Base-by-base conservation (phyloP, 2,329 filamentous ascomycete species). In the Onygenales sp. region DNA sequence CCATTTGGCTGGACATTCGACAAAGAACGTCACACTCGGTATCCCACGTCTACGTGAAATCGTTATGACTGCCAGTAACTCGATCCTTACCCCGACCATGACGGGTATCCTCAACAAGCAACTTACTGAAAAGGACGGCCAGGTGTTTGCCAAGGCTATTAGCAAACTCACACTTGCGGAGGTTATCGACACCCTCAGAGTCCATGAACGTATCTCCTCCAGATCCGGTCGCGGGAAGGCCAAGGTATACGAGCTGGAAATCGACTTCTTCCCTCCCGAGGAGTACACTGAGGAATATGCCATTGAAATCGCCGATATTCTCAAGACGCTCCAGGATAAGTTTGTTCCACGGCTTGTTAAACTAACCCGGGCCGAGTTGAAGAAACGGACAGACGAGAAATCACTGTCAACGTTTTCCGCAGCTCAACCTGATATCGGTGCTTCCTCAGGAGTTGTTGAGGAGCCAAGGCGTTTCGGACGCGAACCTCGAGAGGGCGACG, bases 21-120 rank as follows among this genome's bases (percentile, higher is more conserved):
- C 93, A 33, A 97, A 96, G 78, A 98, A 98, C 80, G 94, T 98
- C 66, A 98, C 93, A 0, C 81, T 96, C 17, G 93, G 93, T 88
- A 97, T 98, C 66, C 93, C 93, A 55, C 89, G 93, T 73, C 80
- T 98, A 17, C 82, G 93, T 74, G 93, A 98, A 79, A 96, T 98
- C 63, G 81, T 98, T 60, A 98, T 98, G 93, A 97, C 93, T 48
- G 93, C 93, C 31, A 93, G 88, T 66, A 81, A 84, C 50, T 81
- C 86, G 45, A 96, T 97, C 58, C 87, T 89, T 41, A 98, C 93
- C 0, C 93, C 93, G 21, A 82, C 69, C 7, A 73, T 72, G 71
- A 93, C 88, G 1, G 76, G 97, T 14, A 79, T 87, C 45, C 78
- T 94, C 33, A 87, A 87, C 61, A 76, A 84, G 21, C 86, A 90